A percentile compares a stretch with the other conserved stretches of the same genome.
phyloP scores from a whole-genome alignment of 208 protist species.

The Leptomonas pyrrhocoris region DNA sequence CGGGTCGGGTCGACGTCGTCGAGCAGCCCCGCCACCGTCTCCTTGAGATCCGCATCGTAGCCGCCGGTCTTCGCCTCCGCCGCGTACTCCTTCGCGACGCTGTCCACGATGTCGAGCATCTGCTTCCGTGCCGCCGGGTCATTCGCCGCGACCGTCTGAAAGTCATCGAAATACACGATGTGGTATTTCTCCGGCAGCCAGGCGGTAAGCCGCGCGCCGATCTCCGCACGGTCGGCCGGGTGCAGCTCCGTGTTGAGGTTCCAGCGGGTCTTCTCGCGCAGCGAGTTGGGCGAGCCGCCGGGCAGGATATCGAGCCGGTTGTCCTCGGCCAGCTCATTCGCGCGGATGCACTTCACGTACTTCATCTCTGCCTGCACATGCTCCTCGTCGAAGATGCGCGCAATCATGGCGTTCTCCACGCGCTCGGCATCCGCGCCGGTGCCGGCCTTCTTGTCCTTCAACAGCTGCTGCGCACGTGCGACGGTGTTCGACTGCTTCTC shows the following conservation, averaged over 20 bases:
- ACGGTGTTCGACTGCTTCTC: conserved; percentile 90
- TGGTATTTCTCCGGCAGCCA: conserved; percentile 92
- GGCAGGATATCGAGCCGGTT: conserved; percentile 89
- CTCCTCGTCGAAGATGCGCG: conserved; percentile 89
- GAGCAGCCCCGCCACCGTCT: conserved; percentile 63
- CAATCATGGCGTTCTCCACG: conserved; percentile 79
- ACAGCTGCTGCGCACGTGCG: conserved; percentile 79
- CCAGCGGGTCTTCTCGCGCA: conserved; percentile 90
- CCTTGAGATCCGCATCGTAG: conserved; percentile 71
- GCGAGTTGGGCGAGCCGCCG: conserved; percentile 83
- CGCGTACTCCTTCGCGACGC: conserved; percentile 79
- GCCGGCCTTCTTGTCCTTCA: conserved; percentile 62
- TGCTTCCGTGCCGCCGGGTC: conserved; percentile 65
- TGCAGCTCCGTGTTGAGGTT: conserved; percentile 88
- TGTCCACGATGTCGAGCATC: conserved; percentile 81
- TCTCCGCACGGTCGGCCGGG: conserved; percentile 78
- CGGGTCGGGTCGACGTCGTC: conserved; percentile 85
- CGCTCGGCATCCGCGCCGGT: conserved; percentile 41
- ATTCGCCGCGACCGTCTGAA: conserved; percentile 87
- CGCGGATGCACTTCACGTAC: conserved; percentile 90
- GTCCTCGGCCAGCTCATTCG: conserved; percentile 88
- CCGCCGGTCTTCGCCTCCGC: conserved; percentile 69
- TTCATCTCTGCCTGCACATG: conserved; percentile 91
- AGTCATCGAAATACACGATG: conserved; percentile 90
- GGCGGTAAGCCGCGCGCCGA: conserved; percentile 76